Conservation (phyloP, 2,329 filamentous ascomycete genomes). For the Diaporthe citriasiana region DNA sequence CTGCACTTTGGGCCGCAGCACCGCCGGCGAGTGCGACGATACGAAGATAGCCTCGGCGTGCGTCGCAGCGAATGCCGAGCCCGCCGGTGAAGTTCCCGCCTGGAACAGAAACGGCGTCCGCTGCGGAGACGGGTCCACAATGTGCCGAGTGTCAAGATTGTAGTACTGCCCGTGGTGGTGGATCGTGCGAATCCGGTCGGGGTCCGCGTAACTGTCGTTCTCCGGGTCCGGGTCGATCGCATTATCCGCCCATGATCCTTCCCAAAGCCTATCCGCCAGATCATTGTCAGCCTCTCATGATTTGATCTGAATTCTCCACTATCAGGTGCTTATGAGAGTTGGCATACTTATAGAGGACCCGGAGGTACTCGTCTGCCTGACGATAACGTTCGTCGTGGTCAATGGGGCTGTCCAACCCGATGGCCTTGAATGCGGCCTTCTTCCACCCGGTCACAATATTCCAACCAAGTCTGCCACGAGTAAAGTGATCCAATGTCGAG, state of each 20-base stretch:
- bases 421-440: constrained; percentile 70
- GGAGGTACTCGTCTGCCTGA: constrained; percentile 67
- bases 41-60: constrained; percentile 71
- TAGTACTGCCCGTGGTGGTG: constrained; percentile 66
- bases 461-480: constrained; percentile 73
- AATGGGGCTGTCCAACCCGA: constrained; percentile 66
- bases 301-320: too few relatives aligned
- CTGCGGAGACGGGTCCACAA: constrained; percentile 64
- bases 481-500: constrained; percentile 74
- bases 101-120: constrained; percentile 66
- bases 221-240: constrained; percentile 61
- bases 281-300: background rate
- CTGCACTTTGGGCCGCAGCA: constrained; percentile 62
- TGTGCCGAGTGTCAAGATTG: constrained; percentile 53
- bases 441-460: constrained; percentile 77
- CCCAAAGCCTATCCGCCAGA: constrained; percentile 57
- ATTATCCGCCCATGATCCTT: constrained; percentile 61
- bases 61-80: constrained; percentile 63
- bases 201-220: constrained; percentile 65
- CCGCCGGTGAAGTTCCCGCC: constrained; percentile 67
- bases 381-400: constrained; percentile 67
- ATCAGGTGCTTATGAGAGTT: too few relatives aligned
- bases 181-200: constrained; percentile 65
- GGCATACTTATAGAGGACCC: constrained; percentile 66
- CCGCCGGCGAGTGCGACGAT: constrained; percentile 60